Conservation (phyloP, 225 moss, liverwort and hornwort genomes). For the Marchantia paleacea region DNA sequence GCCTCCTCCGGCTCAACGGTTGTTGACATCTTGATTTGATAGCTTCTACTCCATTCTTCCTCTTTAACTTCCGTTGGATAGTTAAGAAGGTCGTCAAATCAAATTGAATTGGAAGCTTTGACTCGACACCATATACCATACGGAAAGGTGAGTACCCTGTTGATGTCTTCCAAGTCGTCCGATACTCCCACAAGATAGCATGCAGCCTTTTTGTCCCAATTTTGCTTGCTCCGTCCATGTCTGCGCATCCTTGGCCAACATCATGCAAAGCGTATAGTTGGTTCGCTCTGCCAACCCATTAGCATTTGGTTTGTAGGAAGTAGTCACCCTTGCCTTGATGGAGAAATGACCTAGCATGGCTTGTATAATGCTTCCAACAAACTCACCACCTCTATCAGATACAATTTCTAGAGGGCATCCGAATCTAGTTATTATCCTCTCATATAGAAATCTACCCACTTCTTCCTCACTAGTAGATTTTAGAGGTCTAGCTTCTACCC, state of each 20-base stretch:
- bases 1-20: too few species aligned
- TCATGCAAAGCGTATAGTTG: not conserved
- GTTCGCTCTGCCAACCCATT: not conserved
- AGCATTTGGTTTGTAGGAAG: conserved; percentile 12
- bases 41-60: too few species aligned
- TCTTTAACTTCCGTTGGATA: too few species aligned
- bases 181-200: conserved; percentile 9
- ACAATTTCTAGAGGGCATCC: not conserved
- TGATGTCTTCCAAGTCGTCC: not conserved
- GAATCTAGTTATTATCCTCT: not conserved
- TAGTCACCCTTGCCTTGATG: not conserved
- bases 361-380: not conserved
- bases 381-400: not conserved
- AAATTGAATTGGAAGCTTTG: not conserved
- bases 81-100: not conserved
- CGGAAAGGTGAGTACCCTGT: not conserved
- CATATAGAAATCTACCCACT: not conserved
- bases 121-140: not conserved
- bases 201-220: conserved; percentile 4
- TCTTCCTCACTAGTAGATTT: not conserved
- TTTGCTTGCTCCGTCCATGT: not conserved
- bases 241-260: not conserved
- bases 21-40: too few species aligned
- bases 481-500: not conserved
- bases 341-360: not conserved